Evolutionary conservation across 352 stramenopile species (phyloP), one percentile per base, ranked within the genome.

Genomic region (Pythium rhizo-oryzae): DNA sequence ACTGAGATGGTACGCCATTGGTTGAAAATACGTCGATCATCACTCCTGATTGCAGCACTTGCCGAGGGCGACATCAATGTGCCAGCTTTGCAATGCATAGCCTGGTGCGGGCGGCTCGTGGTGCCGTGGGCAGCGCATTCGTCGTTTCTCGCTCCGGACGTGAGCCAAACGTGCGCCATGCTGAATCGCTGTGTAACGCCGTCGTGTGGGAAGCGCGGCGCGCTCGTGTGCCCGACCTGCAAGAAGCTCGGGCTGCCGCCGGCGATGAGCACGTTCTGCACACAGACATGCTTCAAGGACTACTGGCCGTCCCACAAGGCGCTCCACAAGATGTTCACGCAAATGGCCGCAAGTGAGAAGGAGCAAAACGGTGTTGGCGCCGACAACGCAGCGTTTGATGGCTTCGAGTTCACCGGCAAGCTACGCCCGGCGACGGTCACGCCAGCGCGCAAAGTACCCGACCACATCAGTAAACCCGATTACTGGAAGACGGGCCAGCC

Each of bases 261-360:
- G 21, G 80, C 83, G 63, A 92, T 92, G 78, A 94, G 84, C 78
- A 89, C 78, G 37, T 99, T 98, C 79, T 98, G 94, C 82, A 88
- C 80, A 49, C 95, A 99, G 82, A 76, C 91, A 15, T 99, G 97
- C 77, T 99, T 99, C 79, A 99, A 99, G 78, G 72, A 70, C 37
- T 97, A 98, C 78, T 99, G 98, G 87, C 73, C 76, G n/a, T 78
- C 85, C 43, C 97, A 99, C 85, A 99, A 99, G 77, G 79, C 87
- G 70, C 81, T 99, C 51, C 97, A 99, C 87, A 96, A 94, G 65
- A 88, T 98, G 65, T 96, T 97, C 56, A 96, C 97, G 62, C 76
- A 97, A 67, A 91, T 93, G 54, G 75, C 88, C 59, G 63, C 68
- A 0, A 74, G 65, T 3, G 79, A 88, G 37, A 75, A 85, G 37